phyloP scores from a whole-genome alignment of 2,329 filamentous ascomycete species.

The Trichoderma sp. region DNA sequence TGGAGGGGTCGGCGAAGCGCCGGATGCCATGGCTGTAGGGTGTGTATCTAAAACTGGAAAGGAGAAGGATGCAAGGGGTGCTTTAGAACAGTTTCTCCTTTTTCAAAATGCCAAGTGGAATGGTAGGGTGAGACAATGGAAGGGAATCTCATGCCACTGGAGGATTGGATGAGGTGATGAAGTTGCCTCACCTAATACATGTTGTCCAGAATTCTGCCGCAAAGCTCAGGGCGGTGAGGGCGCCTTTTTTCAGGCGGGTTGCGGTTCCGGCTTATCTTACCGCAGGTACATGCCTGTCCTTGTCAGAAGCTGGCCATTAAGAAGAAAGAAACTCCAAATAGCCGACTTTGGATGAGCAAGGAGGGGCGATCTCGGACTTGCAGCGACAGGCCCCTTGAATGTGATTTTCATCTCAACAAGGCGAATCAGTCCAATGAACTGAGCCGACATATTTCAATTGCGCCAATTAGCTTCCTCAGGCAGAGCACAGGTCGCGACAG shows the following conservation, averaged over 20 bases:
- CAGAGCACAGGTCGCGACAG: background rate
- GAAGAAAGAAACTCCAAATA: slow-evolving; percentile 9
- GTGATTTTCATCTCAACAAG: background rate
- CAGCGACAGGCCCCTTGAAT: background rate
- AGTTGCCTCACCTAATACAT: slow-evolving; percentile 1
- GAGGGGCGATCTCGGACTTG: slow-evolving; percentile 6
- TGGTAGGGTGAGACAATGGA: background rate
- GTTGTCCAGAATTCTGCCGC: slow-evolving; percentile 22
- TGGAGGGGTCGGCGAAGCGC: slow-evolving; percentile 20
- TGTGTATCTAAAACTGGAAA: background rate
- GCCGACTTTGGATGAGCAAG: background rate
- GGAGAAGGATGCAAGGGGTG: background rate
- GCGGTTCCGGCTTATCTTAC: slow-evolving; percentile 9
- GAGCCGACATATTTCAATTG: background rate
- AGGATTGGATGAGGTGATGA: background rate
- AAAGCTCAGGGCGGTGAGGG: slow-evolving; percentile 16
- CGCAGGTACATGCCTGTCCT: background rate
- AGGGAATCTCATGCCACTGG: background rate
- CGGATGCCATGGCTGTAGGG: slow-evolving; percentile 16
- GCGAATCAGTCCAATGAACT: background rate
- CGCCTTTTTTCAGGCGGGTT: background rate
- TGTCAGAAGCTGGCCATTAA: background rate
- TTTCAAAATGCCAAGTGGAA: background rate
- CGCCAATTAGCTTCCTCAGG: background rate
- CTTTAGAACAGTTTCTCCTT: background rate